Conservation (phyloP, 2,329 filamentous ascomycete species). For the Trichoderma sp. region DNA sequence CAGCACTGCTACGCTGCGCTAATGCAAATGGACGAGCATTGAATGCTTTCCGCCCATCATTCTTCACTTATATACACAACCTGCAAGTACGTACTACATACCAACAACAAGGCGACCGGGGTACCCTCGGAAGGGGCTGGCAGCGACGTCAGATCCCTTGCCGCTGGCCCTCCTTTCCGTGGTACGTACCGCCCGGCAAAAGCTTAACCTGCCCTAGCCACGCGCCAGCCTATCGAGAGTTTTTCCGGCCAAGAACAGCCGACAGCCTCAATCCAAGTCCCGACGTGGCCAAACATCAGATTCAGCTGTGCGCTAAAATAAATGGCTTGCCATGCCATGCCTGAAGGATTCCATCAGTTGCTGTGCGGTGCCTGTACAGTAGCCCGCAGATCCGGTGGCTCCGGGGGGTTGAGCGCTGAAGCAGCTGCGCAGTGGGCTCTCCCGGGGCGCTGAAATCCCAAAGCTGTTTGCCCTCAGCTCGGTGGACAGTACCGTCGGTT, state of each 20-base stretch:
- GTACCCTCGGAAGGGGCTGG: conserved; percentile 3
- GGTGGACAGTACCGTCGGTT: neutral
- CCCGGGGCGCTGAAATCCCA: neutral
- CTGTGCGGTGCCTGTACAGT: neutral
- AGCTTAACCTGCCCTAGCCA: conserved; percentile 14
- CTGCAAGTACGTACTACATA: neutral
- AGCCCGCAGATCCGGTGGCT: conserved; percentile 11
- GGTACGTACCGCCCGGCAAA: conserved; percentile 6
- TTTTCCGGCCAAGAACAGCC: conserved; percentile 15
- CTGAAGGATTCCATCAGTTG: neutral
- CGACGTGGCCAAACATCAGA: conserved; percentile 15
- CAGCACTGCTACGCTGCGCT: neutral
- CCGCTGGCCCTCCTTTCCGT: conserved; percentile 7
- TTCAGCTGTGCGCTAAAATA: conserved; percentile 13
- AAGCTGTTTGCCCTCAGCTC: neutral
- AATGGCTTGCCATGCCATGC: neutral
- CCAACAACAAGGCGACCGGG: conserved; percentile 1
- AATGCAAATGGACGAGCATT: neutral
- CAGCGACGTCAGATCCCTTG: conserved; percentile 17
- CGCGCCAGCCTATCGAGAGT: neutral
- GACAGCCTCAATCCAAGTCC: conserved; percentile 18
- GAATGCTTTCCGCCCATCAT: too few relatives aligned
- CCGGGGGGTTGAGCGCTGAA: neutral
- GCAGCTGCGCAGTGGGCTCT: neutral
- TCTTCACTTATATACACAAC: neutral